Percentiles rank a stretch among this genome's conserved stretches.
Conservation (phyloP, 1,139 yeast species). For the Geotrichum histeridarum region DNA sequence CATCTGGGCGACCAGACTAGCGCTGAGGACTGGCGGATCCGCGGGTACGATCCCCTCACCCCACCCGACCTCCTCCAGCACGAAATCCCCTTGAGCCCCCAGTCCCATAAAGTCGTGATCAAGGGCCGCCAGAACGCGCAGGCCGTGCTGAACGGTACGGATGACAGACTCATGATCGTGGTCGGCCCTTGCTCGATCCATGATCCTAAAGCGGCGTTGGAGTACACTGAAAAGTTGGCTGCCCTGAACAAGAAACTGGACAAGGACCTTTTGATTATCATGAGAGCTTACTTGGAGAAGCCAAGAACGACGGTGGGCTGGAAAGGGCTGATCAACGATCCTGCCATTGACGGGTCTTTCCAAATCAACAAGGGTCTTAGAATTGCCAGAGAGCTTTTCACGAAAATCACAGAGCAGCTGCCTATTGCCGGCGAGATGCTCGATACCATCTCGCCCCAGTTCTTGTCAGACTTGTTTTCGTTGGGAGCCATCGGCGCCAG, state of each 20-base stretch:
- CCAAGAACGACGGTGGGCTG: conserved; percentile 99
- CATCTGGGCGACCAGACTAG: conserved; percentile 41
- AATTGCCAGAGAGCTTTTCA: conserved; percentile 78
- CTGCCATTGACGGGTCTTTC: conserved; percentile 87
- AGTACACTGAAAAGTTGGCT: conserved; percentile 70
- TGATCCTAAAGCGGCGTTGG: conserved; percentile 83
- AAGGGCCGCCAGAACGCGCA: conserved; percentile 73
- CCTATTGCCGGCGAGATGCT: conserved; percentile 98
- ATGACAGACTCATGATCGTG: conserved; percentile 74
- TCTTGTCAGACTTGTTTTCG: conserved; percentile 81
- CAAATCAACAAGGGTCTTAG: conserved; percentile 93
- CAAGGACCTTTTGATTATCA: conserved; percentile 73
- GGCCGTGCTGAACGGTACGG: conserved; percentile 63
- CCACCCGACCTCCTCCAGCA: conserved; percentile 82
- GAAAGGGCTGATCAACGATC: conserved; percentile 97
- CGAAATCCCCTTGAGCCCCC: conserved; percentile 64
- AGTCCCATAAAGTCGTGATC: conserved; percentile 62
- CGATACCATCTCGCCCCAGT: conserved; percentile 98
- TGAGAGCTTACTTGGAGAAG: conserved; percentile 96
- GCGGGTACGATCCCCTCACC: conserved; percentile 85
- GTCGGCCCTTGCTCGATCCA: conserved; percentile 98
- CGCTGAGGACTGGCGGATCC: conserved; percentile 82
- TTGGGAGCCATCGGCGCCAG: conserved; percentile 99
- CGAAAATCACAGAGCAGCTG: conserved; percentile 69
- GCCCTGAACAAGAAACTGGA: conserved; percentile 62